These are phyloP conservation scores for Porcisia hertigi DNA, from an alignment of 208 protist genomes.

Conservation along the genomic window DNA sequence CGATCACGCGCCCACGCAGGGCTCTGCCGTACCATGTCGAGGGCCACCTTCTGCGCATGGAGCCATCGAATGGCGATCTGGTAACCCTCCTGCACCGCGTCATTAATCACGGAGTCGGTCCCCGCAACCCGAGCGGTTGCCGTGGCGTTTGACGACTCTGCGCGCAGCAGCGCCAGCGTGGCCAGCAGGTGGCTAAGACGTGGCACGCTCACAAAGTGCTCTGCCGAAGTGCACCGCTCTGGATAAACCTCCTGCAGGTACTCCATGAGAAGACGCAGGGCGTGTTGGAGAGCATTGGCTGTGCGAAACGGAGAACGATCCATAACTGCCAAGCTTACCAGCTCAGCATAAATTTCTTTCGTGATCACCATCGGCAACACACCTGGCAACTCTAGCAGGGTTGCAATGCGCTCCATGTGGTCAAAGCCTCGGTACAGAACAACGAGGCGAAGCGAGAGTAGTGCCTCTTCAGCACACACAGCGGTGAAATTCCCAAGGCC, in stretches of 20 bases:
- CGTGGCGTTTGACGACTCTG: neutral
- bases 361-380: slow-evolving; percentile 32
- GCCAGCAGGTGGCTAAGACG: slow-evolving; percentile 30
- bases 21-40: slow-evolving; percentile 27
- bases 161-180: slow-evolving; percentile 22
- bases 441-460: slow-evolving; percentile 57
- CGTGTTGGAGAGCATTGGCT: slow-evolving; percentile 24
- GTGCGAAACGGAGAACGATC: slow-evolving; percentile 46
- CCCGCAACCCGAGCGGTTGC: neutral
- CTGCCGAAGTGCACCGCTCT: slow-evolving; percentile 34
- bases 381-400: slow-evolving; percentile 32
- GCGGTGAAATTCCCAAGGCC: slow-evolving; percentile 17
- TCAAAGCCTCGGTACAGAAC: slow-evolving; percentile 61
- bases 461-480: slow-evolving; percentile 40
- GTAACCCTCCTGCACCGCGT: slow-evolving; percentile 9
- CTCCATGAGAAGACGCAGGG: slow-evolving; percentile 24
- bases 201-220: slow-evolving; percentile 33
- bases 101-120: neutral
- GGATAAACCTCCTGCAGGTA: slow-evolving; percentile 39
- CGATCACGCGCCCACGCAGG: slow-evolving; percentile 6
- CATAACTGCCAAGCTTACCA: slow-evolving; percentile 71
- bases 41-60: slow-evolving; percentile 21
- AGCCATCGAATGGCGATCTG: slow-evolving; percentile 21
- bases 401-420: slow-evolving; percentile 49
- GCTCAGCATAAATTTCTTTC: slow-evolving; percentile 58